These are phyloP conservation scores for Dactylellina parvicollis DNA, from an alignment of 2,329 filamentous ascomycete species.

Conservation along the genomic window DNA sequence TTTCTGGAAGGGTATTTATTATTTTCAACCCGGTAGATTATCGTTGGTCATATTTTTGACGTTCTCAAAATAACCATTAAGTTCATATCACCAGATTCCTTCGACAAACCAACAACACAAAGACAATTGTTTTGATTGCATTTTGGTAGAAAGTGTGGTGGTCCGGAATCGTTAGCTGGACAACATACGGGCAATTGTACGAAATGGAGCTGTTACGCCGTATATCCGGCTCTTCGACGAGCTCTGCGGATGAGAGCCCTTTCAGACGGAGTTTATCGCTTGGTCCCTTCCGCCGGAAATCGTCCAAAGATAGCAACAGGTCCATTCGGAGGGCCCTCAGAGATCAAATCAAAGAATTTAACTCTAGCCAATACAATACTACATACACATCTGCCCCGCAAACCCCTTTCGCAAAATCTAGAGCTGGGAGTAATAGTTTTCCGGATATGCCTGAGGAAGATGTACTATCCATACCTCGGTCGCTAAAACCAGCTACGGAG, in stretches of 20 bases:
- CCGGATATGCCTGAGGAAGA: conserved; percentile 22
- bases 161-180: no score
- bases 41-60: background rate
- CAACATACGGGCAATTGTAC: conserved; percentile 15
- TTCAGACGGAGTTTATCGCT: conserved; percentile 36
- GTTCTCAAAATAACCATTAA: conserved; percentile 9
- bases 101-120: conserved; percentile 18
- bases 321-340: conserved; percentile 22
- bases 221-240: conserved; percentile 46
- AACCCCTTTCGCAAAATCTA: conserved; percentile 29
- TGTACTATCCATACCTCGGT: conserved; percentile 8
- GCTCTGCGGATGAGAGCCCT: conserved; percentile 29
- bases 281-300: conserved; percentile 37
- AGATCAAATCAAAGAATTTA: conserved; percentile 36
- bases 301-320: conserved; percentile 41
- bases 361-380: conserved; percentile 12
- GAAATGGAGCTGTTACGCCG: conserved; percentile 47
- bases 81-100: background rate
- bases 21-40: background rate
- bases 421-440: conserved; percentile 14
- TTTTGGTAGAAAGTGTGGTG: no score
- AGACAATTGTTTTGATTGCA: background rate
- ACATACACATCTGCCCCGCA: conserved; percentile 44
- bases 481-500: conserved; percentile 6
- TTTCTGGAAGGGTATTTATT: conserved; percentile 21